phyloP scores from a whole-genome alignment of 2,329 filamentous ascomycete species.

The Waltergamsia citrina region DNA sequence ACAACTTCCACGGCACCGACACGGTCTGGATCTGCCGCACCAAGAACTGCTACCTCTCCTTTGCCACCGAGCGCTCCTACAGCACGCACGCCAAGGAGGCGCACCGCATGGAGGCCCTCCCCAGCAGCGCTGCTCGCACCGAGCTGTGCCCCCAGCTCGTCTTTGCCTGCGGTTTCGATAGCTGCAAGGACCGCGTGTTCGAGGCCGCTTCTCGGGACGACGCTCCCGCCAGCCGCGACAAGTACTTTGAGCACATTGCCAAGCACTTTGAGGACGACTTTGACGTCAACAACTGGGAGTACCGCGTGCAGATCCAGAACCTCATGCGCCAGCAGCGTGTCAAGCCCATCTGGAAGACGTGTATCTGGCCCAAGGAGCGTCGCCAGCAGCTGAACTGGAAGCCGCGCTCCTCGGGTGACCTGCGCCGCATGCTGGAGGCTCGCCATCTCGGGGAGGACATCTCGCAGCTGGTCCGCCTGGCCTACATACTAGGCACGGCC shows the following conservation, averaged over 20 bases:
- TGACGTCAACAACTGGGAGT: conserved; percentile 32
- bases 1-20: conserved; percentile 34
- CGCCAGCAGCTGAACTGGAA: conserved; percentile 29
- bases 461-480: conserved; percentile 29
- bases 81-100: conserved; percentile 32
- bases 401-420: conserved; percentile 28
- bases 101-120: conserved; percentile 29
- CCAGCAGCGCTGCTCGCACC: conserved; percentile 28
- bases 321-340: conserved; percentile 31
- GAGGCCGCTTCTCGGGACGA: conserved; percentile 26
- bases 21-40: conserved; percentile 32
- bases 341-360: conserved; percentile 34
- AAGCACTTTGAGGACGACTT: conserved; percentile 34
- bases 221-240: conserved; percentile 25
- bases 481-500: conserved; percentile 31
- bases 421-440: conserved; percentile 34
- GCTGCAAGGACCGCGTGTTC: conserved; percentile 31
- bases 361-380: conserved; percentile 34
- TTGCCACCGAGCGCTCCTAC: conserved; percentile 34
- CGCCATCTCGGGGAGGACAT: conserved; percentile 30
- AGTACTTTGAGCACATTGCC: conserved; percentile 36
- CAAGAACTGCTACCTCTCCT: conserved; percentile 29
- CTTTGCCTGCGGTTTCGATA: conserved; percentile 31
- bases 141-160: conserved; percentile 33
- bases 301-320: conserved; percentile 32